Conservation (phyloP, 75 land plant species). For the Larix kaempferi region DNA sequence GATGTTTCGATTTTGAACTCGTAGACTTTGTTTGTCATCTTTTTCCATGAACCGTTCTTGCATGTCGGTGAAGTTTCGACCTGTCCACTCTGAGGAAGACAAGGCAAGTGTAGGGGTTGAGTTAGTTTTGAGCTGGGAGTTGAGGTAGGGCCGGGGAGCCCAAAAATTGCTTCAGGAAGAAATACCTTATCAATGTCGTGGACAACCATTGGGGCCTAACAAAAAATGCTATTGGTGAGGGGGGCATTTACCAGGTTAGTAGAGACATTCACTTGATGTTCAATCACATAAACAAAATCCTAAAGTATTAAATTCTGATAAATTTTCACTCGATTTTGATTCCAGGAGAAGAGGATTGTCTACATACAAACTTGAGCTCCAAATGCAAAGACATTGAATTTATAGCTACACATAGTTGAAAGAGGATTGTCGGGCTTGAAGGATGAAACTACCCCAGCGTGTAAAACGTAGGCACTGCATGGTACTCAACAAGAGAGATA, state of each 20-base stretch:
- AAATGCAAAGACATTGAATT: slow-evolving; percentile 7
- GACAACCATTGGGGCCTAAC: slow-evolving; percentile 1
- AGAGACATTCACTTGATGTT: slow-evolving; percentile 5
- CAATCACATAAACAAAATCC: no score
- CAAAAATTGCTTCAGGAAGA: slow-evolving; percentile 19
- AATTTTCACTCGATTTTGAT: not conserved
- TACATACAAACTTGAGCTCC: slow-evolving; percentile 11
- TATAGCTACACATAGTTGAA: slow-evolving; percentile 5
- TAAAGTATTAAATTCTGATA: not conserved
- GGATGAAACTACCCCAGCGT: slow-evolving; percentile 4
- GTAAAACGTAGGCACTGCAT: slow-evolving; percentile 12
- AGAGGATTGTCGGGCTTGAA: slow-evolving; percentile 3
- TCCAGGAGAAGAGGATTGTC: not conserved
- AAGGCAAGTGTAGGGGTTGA: slow-evolving; percentile 4
- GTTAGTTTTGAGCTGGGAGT: not conserved
- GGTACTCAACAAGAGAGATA: slow-evolving; percentile 14
- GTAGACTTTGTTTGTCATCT: no score
- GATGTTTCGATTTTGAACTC: no score
- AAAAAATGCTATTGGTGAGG: slow-evolving; percentile 1
- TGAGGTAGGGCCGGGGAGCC: slow-evolving; percentile 4
- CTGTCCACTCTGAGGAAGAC: no score
- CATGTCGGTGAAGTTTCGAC: no score
- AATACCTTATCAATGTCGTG: slow-evolving; percentile 11
- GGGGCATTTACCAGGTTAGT: slow-evolving; percentile 13
- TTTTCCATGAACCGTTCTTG: no score